These are phyloP conservation scores for Lactifluus pinguis DNA, from an alignment of 768 basidiomycete species.

Conservation along the genomic window DNA sequence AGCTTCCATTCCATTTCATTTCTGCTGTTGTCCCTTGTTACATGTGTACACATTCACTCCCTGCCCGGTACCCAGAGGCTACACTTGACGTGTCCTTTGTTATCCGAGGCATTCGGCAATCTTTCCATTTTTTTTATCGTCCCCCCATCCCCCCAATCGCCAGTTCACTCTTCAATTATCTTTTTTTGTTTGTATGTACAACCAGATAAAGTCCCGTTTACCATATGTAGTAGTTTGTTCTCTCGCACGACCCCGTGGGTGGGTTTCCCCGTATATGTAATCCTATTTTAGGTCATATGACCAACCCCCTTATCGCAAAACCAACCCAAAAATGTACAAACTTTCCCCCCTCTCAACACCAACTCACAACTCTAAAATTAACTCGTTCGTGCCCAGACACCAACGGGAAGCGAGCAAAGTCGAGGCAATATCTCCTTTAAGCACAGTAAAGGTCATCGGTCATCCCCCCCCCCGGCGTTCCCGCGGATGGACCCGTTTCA, in stretches of 20 bases:
- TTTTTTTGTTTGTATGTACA: not conserved
- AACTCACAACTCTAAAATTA: too few relatives aligned
- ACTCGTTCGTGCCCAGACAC: too few relatives aligned
- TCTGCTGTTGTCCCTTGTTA: not conserved
- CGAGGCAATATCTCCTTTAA: too few relatives aligned
- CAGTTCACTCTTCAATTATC: too few relatives aligned
- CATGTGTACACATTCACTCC: not conserved
- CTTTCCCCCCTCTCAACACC: too few relatives aligned
- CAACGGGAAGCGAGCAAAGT: too few relatives aligned
- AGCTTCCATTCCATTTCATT: not conserved
- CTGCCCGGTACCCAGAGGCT: not conserved
- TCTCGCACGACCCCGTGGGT: not conserved
- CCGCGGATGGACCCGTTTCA: too few relatives aligned
- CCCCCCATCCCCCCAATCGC: too few relatives aligned
- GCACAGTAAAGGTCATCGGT: too few relatives aligned
- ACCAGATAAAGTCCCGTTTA: not conserved
- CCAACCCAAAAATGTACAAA: too few relatives aligned
- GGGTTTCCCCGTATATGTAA: not conserved
- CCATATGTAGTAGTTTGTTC: not conserved
- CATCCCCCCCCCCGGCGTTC: too few relatives aligned
- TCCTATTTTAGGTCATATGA: not conserved
- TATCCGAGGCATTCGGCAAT: not conserved
- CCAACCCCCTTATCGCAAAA: not conserved
- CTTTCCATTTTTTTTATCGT: not conserved
- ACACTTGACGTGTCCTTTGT: slow-evolving; percentile 9